These are phyloP conservation scores for Exophiala alcalophila DNA, from an alignment of 2,329 filamentous ascomycete species.

Conservation along the genomic window DNA sequence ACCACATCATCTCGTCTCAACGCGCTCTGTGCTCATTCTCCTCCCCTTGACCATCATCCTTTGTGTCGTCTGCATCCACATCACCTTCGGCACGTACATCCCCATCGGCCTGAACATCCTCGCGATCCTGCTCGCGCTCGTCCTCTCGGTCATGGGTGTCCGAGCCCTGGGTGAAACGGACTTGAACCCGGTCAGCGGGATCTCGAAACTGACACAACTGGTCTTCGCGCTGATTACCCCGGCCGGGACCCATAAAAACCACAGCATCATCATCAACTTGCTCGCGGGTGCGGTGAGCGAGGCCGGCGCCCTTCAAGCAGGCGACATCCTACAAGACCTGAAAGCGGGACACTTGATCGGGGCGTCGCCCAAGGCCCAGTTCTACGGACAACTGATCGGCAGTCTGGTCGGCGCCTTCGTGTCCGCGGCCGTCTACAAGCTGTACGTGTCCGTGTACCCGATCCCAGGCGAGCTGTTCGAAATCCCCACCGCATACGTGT, in stretches of 20 bases:
- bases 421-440: slow-evolving; percentile 79
- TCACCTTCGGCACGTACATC: slow-evolving; percentile 79
- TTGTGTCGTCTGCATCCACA: slow-evolving; percentile 76
- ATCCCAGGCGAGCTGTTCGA: slow-evolving; percentile 89
- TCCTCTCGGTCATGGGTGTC: slow-evolving; percentile 63
- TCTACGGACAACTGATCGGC: slow-evolving; percentile 93
- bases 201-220: slow-evolving; percentile 92
- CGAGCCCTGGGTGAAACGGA: slow-evolving; percentile 76
- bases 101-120: slow-evolving; percentile 71
- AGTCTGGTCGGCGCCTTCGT: slow-evolving; percentile 81
- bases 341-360: slow-evolving; percentile 94
- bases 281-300: slow-evolving; percentile 87
- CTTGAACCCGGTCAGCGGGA: slow-evolving; percentile 92
- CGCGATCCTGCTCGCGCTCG: slow-evolving; percentile 78
- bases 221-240: slow-evolving; percentile 92
- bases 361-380: slow-evolving; percentile 89
- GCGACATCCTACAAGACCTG: slow-evolving; percentile 93
- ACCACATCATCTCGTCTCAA: slow-evolving; percentile 73
- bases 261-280: slow-evolving; percentile 90
- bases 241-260: slow-evolving; percentile 71
- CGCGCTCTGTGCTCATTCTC: slow-evolving; percentile 67
- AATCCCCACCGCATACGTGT: slow-evolving; percentile 91
- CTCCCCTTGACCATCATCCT: slow-evolving; percentile 73
- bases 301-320: slow-evolving; percentile 84
- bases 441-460: slow-evolving; percentile 86